phyloP scores from a whole-genome alignment of 2,329 filamentous ascomycete genomes.

The Furcasterigmium furcatum region DNA sequence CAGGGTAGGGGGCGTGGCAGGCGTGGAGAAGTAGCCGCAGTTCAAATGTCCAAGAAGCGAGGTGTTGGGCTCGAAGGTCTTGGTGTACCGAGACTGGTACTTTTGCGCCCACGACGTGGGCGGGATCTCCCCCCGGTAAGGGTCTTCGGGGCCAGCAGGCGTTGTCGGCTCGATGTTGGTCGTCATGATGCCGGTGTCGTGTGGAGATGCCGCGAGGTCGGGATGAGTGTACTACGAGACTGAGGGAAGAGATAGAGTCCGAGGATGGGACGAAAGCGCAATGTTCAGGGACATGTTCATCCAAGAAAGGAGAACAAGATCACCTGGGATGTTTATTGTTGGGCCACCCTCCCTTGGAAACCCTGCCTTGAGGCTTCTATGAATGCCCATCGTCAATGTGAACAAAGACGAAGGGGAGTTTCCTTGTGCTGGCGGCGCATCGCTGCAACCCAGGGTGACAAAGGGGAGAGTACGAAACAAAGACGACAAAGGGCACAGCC shows the following conservation, averaged over 20 bases:
- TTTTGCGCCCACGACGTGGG: constrained; percentile 8
- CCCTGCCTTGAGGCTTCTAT: not conserved
- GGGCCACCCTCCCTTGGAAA: not conserved
- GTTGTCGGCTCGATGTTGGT: too few species aligned
- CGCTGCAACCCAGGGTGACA: not conserved
- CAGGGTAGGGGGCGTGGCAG: constrained; percentile 48
- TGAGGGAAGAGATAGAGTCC: too few species aligned
- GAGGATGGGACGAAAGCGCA: too few species aligned
- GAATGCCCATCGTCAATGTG: too few species aligned
- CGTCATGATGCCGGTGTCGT: too few species aligned
- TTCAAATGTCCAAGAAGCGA: constrained; percentile 40
- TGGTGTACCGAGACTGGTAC: constrained; percentile 10
- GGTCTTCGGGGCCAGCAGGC: too few species aligned
- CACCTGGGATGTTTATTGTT: not conserved
- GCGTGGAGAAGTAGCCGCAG: constrained; percentile 55
- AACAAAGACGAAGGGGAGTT: too few species aligned
- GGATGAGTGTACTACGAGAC: too few species aligned
- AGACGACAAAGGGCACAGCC: not conserved
- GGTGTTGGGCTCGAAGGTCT: constrained; percentile 14
- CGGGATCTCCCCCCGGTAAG: not conserved
- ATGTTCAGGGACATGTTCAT: too few species aligned
- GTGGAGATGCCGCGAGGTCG: too few species aligned
- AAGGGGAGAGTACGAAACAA: not conserved
- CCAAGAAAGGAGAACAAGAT: too few species aligned
- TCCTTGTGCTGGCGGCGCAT: not conserved